These are phyloP conservation scores for Globisporangium iwayamae DNA, from an alignment of 352 stramenopile genomes.

Conservation along the genomic window DNA sequence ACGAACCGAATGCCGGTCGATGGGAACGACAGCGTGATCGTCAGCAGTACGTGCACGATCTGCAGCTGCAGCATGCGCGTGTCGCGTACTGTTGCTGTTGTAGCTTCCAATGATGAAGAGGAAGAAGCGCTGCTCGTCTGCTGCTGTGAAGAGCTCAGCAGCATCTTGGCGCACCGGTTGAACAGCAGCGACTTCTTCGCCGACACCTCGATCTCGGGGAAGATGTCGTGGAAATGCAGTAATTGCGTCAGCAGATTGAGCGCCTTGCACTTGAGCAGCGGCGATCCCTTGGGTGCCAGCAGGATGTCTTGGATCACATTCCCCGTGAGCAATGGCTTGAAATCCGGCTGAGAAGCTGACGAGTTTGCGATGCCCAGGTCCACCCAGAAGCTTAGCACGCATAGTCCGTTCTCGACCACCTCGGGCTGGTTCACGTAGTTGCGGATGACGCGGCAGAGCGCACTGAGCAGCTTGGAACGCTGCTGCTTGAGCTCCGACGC, in stretches of 20 bases:
- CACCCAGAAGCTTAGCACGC: slow-evolving; percentile 44
- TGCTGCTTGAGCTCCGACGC: slow-evolving; percentile 32
- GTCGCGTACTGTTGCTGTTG: slow-evolving; percentile 4
- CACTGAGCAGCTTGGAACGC: slow-evolving; percentile 36
- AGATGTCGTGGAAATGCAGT: slow-evolving; percentile 38
- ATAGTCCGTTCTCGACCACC: slow-evolving; percentile 39
- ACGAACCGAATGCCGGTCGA: slow-evolving; percentile 64
- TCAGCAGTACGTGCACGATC: slow-evolving; percentile 56
- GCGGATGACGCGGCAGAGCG: slow-evolving; percentile 49
- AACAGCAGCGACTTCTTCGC: slow-evolving; percentile 63
- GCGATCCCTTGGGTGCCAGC: slow-evolving; percentile 34
- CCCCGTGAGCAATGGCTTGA: slow-evolving; percentile 38
- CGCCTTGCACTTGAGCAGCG: slow-evolving; percentile 32
- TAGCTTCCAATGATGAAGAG: not conserved
- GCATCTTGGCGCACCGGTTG: slow-evolving; percentile 66
- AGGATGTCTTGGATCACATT: slow-evolving; percentile 54
- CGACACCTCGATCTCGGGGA: slow-evolving; percentile 34
- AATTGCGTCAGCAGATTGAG: slow-evolving; percentile 37
- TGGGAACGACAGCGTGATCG: slow-evolving; percentile 51
- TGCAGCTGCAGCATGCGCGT: slow-evolving; percentile 44
- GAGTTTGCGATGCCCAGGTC: slow-evolving; percentile 24
- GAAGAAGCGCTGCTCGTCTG: not conserved
- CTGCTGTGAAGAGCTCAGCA: slow-evolving; percentile 20
- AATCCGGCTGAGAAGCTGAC: slow-evolving; percentile 25
- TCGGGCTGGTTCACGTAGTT: slow-evolving; percentile 40